phyloP scores from a whole-genome alignment of 2,329 filamentous ascomycete species.

The Ceratocystis cacaofunesta region DNA sequence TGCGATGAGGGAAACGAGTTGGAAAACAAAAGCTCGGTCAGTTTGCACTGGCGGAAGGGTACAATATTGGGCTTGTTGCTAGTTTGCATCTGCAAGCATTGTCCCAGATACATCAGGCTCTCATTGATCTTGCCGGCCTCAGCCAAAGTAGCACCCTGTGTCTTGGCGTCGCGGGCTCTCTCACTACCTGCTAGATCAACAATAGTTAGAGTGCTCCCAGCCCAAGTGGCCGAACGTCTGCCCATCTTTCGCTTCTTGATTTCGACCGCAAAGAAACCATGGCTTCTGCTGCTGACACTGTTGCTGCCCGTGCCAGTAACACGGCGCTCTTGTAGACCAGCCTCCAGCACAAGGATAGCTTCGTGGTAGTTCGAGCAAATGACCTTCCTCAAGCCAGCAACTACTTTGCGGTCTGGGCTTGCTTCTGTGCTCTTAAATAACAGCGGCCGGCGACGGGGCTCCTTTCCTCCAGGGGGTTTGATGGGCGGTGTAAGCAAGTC shows the following conservation, averaged over 20 bases:
- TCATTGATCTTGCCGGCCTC: conserved; percentile 98
- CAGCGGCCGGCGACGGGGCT: conserved; percentile 53
- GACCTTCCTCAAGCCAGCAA: conserved; percentile 80
- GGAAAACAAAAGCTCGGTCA: conserved; percentile 75
- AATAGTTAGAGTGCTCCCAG: conserved; percentile 65
- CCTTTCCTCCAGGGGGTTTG: not conserved
- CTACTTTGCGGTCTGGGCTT: conserved; percentile 83
- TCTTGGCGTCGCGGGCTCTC: conserved; percentile 83
- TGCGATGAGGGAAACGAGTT: conserved; percentile 60
- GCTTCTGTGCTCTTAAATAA: conserved; percentile 85
- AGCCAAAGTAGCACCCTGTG: conserved; percentile 75
- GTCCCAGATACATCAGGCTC: conserved; percentile 92
- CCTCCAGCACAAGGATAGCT: conserved; percentile 77
- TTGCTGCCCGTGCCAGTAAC: conserved; percentile 89
- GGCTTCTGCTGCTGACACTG: conserved; percentile 78
- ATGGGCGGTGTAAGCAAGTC: conserved; percentile 62
- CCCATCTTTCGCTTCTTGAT: conserved; percentile 59
- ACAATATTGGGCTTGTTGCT: conserved; percentile 66
- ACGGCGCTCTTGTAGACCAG: conserved; percentile 70
- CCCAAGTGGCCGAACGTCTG: conserved; percentile 40
- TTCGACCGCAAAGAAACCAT: conserved; percentile 92
- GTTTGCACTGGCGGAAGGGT: conserved; percentile 69
- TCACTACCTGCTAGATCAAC: conserved; percentile 91
- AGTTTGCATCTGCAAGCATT: conserved; percentile 90
- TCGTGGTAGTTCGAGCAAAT: conserved; percentile 71